These are phyloP conservation scores for Phytophthora aleatoria DNA, from an alignment of 352 stramenopile genomes.

Conservation along the genomic window DNA sequence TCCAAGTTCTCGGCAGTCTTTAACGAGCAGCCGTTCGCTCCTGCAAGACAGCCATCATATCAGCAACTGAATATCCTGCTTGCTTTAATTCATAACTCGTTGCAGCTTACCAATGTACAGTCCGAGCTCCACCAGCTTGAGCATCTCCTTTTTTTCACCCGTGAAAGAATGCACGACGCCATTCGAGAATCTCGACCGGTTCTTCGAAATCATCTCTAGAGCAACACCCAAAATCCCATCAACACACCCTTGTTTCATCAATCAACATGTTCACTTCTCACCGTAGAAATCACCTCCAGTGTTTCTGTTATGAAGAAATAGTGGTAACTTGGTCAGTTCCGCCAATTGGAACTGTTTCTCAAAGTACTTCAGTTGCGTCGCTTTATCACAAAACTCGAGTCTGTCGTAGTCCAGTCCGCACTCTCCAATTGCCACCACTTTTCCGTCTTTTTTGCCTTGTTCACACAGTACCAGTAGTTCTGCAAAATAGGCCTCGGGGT, in stretches of 20 bases:
- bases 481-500: conserved; percentile 67
- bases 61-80: not conserved
- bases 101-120: conserved; percentile 91
- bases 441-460: conserved; percentile 56
- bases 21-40: conserved; percentile 96
- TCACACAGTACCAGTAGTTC: conserved; percentile 62
- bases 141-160: conserved; percentile 91
- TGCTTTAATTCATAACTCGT: not conserved
- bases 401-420: conserved; percentile 98
- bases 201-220: conserved; percentile 70
- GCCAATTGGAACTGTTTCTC: conserved; percentile 93
- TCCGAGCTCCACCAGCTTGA: conserved; percentile 91
- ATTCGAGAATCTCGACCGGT: conserved; percentile 70
- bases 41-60: conserved; percentile 24
- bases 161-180: conserved; percentile 98
- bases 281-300: conserved; percentile 92
- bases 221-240: not conserved
- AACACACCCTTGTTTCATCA: not conserved
- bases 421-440: conserved; percentile 95
- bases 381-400: conserved; percentile 94
- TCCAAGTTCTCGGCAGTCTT: conserved; percentile 95
- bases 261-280: conserved; percentile 15
- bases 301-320: conserved; percentile 98
- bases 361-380: conserved; percentile 93
- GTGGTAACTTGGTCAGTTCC: conserved; percentile 79